Evolutionary conservation across 2,329 filamentous ascomycete genomes (phyloP).

Genomic region (Aspergillus novofumigatus): DNA sequence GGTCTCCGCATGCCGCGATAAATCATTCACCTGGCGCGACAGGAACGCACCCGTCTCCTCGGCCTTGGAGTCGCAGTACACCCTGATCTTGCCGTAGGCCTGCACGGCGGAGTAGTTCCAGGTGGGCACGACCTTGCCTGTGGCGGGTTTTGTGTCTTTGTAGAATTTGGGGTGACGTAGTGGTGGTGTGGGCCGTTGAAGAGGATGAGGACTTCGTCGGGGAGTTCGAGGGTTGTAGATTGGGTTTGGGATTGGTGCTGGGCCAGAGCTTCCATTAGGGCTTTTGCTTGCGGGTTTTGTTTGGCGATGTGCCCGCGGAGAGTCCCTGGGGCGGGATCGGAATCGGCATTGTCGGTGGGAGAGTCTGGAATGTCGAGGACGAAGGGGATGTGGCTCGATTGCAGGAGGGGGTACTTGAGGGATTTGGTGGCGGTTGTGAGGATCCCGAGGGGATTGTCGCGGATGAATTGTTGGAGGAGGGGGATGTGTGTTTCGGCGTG

Average conservation of each 20-base stretch:
- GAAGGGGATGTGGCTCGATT: constrained; percentile 59
- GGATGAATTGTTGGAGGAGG: constrained; percentile 54
- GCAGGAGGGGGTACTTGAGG: constrained; percentile 47
- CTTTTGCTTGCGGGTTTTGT: constrained; percentile 61
- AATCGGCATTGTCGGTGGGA: constrained; percentile 9
- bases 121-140: constrained; percentile 64
- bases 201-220: constrained; percentile 57
- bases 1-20: constrained; percentile 51
- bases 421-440: constrained; percentile 60
- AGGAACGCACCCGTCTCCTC: constrained; percentile 48
- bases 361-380: constrained; percentile 46
- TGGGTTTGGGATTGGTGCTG: constrained; percentile 15
- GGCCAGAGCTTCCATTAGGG: constrained; percentile 49
- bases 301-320: constrained; percentile 61
- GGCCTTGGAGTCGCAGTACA: constrained; percentile 51
- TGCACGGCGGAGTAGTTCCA: constrained; percentile 68
- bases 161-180: constrained; percentile 70
- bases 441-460: constrained; percentile 58
- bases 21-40: constrained; percentile 48
- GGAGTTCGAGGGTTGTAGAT: constrained; percentile 27
- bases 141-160: constrained; percentile 58
- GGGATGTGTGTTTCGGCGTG: constrained; percentile 52
- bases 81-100: constrained; percentile 55
- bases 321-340: constrained; percentile 23
- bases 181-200: constrained; percentile 58